A percentile compares a stretch with the other conserved stretches of the same genome.
These are phyloP conservation scores for Hansenula anomala DNA, from an alignment of 1,139 yeast species.

Conservation along the genomic window DNA sequence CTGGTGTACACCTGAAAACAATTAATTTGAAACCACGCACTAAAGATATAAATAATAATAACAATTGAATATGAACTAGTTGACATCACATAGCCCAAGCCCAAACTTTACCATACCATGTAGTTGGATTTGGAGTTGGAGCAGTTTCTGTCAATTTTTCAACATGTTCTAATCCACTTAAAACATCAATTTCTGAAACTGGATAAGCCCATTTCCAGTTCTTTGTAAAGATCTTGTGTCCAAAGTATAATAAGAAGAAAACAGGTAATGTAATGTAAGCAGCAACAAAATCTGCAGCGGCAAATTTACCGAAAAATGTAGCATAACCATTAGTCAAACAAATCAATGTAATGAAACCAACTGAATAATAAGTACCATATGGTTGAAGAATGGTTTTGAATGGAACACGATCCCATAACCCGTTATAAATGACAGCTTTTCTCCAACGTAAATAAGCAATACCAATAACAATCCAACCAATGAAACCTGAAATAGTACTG, in stretches of 20 bases:
- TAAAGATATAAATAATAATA: no score
- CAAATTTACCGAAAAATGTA: constrained; percentile 59
- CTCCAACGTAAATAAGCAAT: constrained; percentile 57
- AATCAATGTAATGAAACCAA: constrained; percentile 43
- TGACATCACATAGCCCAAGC: background rate
- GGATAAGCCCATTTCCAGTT: constrained; percentile 31
- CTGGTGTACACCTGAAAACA: background rate
- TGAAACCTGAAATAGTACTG: constrained; percentile 66
- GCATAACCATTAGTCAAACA: constrained; percentile 58
- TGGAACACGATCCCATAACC: constrained; percentile 33
- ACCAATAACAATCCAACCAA: constrained; percentile 57
- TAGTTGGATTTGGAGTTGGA: background rate
- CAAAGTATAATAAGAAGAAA: constrained; percentile 50
- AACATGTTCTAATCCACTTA: constrained; percentile 49
- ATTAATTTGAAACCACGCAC: no score
- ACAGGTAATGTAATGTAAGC: constrained; percentile 66
- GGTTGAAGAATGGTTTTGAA: constrained; percentile 47
- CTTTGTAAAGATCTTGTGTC: constrained; percentile 52
- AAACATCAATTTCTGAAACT: constrained; percentile 50
- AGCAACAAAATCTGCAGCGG: constrained; percentile 55
- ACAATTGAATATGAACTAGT: no score
- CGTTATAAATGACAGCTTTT: constrained; percentile 42
- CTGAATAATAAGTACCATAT: constrained; percentile 50
- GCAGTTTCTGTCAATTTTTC: constrained; percentile 25
- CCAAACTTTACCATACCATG: constrained; percentile 3